These are phyloP conservation scores for Talaromyces sp. DNA, from an alignment of 2,329 filamentous ascomycete genomes.

Conservation along the genomic window DNA sequence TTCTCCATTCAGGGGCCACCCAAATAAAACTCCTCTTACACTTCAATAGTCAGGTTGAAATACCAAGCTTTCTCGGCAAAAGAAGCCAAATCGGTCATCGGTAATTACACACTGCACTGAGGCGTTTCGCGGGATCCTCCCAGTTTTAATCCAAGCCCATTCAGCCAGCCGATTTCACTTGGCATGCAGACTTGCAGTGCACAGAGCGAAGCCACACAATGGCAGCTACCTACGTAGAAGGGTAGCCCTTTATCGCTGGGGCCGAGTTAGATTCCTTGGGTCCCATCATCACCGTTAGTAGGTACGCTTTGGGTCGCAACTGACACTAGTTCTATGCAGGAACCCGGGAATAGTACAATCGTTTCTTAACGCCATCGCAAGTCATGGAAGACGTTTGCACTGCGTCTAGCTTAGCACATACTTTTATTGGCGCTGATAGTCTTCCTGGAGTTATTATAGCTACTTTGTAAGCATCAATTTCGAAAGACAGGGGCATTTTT, in stretches of 20 bases:
- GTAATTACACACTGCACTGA: not conserved
- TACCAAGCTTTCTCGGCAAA: not conserved
- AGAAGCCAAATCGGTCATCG: not conserved
- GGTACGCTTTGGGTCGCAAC: not conserved
- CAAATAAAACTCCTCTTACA: not conserved
- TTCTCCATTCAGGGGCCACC: not conserved
- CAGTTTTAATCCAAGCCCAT: not conserved
- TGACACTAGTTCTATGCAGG: not conserved
- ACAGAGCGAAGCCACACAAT: not conserved
- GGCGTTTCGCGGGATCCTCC: not conserved
- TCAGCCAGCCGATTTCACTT: not conserved
- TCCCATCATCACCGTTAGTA: not conserved
- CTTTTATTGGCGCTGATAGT: not conserved
- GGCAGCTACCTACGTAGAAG: not conserved
- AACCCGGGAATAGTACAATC: not conserved
- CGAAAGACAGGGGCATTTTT: not conserved
- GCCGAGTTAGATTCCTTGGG: not conserved
- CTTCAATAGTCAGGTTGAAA: not conserved
- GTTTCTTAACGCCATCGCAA: not conserved
- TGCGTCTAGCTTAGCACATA: not conserved
- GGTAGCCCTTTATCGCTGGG: not conserved
- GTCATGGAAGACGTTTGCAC: not conserved
- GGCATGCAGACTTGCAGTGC: not conserved
- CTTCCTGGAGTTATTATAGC: not conserved
- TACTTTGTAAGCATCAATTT: not conserved